A percentile compares a stretch with the other conserved stretches of the same genome.
Conservation (phyloP, 768 basidiomycete species). For the Leccinum rimulosum region DNA sequence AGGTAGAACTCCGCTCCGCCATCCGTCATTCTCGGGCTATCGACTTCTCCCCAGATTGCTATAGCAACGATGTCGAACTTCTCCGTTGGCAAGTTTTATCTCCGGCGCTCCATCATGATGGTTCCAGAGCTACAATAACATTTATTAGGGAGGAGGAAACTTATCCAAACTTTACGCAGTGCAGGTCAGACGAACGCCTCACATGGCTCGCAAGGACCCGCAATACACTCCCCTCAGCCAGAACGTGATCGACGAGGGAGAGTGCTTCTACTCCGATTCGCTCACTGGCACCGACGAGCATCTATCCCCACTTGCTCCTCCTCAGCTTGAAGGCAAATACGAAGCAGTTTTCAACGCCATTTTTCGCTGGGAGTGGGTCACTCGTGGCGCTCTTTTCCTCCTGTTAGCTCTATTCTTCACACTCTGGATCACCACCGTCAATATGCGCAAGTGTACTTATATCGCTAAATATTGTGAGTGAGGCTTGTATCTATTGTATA, state of each 20-base stretch:
- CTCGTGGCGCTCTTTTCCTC: background rate
- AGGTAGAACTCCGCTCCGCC: no score
- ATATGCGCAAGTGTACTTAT: background rate
- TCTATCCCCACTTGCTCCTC: background rate
- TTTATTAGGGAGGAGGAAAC: no score
- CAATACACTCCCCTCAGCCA: background rate
- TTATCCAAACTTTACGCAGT: no score
- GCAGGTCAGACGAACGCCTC: background rate
- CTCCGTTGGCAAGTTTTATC: no score
- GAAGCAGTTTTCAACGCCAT: background rate
- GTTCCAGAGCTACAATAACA: no score
- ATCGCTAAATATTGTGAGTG: constrained; percentile 8
- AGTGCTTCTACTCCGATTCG: background rate
- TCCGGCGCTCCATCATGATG: no score
- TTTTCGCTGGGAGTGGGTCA: constrained; percentile 1
- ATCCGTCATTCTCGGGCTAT: no score
- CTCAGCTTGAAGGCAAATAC: background rate
- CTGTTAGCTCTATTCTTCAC: background rate
- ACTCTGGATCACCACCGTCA: constrained; percentile 1
- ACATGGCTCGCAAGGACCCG: background rate
- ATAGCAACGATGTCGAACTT: no score
- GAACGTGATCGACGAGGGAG: background rate
- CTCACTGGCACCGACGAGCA: background rate
- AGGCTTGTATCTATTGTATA: background rate
- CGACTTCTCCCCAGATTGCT: no score